Percentiles rank a stretch among this genome's conserved stretches.
Conservation (phyloP, 345 rosid species). For the Trapa incisa region DNA sequence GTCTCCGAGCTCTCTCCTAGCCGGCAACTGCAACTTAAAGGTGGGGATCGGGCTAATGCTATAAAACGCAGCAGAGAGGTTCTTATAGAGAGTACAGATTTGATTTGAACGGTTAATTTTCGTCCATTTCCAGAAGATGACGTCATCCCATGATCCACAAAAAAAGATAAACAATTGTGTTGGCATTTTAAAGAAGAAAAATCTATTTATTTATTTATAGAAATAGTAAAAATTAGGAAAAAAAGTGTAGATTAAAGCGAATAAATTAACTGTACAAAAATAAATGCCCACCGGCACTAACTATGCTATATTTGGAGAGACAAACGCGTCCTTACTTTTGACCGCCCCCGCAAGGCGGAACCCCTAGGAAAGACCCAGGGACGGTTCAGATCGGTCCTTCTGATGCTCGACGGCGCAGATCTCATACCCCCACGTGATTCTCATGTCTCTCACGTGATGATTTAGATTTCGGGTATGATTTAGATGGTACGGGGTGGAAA, state of each 20-base stretch:
- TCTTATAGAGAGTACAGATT: constrained; percentile 13
- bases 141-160: too few relatives aligned
- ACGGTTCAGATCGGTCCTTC: background rate
- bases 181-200: too few relatives aligned
- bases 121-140: too few relatives aligned
- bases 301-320: background rate
- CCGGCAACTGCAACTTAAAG: background rate
- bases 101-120: constrained; percentile 20
- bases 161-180: too few relatives aligned
- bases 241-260: too few relatives aligned
- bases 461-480: too few relatives aligned
- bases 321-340: background rate
- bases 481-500: too few relatives aligned
- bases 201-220: too few relatives aligned
- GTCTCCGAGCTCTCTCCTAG: background rate
- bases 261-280: too few relatives aligned
- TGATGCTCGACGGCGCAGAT: background rate
- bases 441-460: too few relatives aligned
- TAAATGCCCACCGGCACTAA: background rate
- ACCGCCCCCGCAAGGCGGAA: background rate
- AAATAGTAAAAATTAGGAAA: too few relatives aligned
- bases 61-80: background rate
- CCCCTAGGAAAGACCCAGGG: background rate
- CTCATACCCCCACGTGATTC: background rate
- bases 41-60: background rate